Conservation (phyloP, 2,329 filamentous ascomycete species). For the Massarina eburnea region DNA sequence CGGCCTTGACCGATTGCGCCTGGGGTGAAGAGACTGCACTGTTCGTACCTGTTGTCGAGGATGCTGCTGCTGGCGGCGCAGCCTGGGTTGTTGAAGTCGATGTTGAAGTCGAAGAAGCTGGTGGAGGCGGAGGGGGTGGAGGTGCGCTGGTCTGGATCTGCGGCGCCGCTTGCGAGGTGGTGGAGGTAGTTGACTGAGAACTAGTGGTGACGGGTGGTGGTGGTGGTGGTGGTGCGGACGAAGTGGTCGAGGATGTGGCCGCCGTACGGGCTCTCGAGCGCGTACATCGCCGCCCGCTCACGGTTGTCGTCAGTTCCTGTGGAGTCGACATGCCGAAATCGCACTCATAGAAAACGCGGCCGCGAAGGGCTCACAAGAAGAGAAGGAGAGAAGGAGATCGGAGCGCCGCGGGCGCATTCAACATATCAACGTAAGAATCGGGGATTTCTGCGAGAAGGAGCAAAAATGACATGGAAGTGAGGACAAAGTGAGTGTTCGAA, state of each 20-base stretch:
- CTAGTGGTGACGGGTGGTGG: slow-evolving; percentile 14
- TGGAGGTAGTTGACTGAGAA: slow-evolving; percentile 22
- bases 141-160: slow-evolving; percentile 25
- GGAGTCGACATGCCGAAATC: slow-evolving; percentile 43
- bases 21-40: slow-evolving; percentile 30
- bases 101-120: slow-evolving; percentile 13
- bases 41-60: slow-evolving; percentile 39
- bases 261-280: slow-evolving; percentile 39
- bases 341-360: slow-evolving; percentile 34
- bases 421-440: slow-evolving; percentile 38
- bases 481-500: slow-evolving; percentile 27
- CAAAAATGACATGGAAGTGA: slow-evolving; percentile 23
- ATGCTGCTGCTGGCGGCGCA: slow-evolving; percentile 20
- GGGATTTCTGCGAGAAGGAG: slow-evolving; percentile 26
- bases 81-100: slow-evolving; percentile 19
- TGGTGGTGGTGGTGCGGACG: slow-evolving; percentile 6
- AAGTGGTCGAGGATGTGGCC: slow-evolving; percentile 22
- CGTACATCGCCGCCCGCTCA: slow-evolving; percentile 43
- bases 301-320: slow-evolving; percentile 39
- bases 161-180: slow-evolving; percentile 20
- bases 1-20: slow-evolving; percentile 8
- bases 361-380: slow-evolving; percentile 28
- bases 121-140: slow-evolving; percentile 15
- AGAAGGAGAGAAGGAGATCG: slow-evolving; percentile 30
- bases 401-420: slow-evolving; percentile 36